These are phyloP conservation scores for Exophiala aquamarina DNA, from an alignment of 2,329 filamentous ascomycete genomes.

Conservation along the genomic window DNA sequence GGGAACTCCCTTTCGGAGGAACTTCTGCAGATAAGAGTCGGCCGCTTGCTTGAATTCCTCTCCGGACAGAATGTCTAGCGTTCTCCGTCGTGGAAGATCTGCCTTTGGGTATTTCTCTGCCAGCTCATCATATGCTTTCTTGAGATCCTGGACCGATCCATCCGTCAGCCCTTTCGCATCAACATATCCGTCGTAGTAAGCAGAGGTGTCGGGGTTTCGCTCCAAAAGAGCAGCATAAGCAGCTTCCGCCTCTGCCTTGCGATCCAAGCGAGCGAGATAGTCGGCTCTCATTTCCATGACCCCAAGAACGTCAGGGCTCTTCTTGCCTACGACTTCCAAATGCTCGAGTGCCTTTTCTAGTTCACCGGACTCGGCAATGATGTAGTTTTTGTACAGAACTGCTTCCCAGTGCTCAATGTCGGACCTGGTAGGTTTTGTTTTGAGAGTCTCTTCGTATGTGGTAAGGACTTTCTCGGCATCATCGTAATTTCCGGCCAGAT, in stretches of 20 bases:
- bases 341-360: conserved; percentile 81
- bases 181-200: conserved; percentile 79
- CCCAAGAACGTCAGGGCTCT: conserved; percentile 78
- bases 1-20: conserved; percentile 89
- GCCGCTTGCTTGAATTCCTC: conserved; percentile 78
- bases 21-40: conserved; percentile 74
- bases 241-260: conserved; percentile 75
- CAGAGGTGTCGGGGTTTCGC: conserved; percentile 82
- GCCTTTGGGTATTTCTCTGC: conserved; percentile 77
- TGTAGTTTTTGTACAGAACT: conserved; percentile 87
- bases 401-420: conserved; percentile 95
- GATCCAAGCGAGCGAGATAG: conserved; percentile 76
- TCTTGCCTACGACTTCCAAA: conserved; percentile 73
- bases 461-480: conserved; percentile 89
- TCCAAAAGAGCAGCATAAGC: conserved; percentile 80
- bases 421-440: conserved; percentile 67
- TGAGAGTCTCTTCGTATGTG: conserved; percentile 91
- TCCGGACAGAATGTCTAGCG: conserved; percentile 82
- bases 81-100: conserved; percentile 82
- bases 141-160: conserved; percentile 62
- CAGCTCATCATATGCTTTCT: conserved; percentile 78
- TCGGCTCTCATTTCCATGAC: conserved; percentile 83
- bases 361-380: conserved; percentile 89
- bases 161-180: conserved; percentile 64
- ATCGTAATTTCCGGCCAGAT: conserved; percentile 78